Evolutionary conservation across 106 monocot genomes (phyloP), one percentile per base, ranked within the genome.

Genomic region (Ottelia alismoides): DNA sequence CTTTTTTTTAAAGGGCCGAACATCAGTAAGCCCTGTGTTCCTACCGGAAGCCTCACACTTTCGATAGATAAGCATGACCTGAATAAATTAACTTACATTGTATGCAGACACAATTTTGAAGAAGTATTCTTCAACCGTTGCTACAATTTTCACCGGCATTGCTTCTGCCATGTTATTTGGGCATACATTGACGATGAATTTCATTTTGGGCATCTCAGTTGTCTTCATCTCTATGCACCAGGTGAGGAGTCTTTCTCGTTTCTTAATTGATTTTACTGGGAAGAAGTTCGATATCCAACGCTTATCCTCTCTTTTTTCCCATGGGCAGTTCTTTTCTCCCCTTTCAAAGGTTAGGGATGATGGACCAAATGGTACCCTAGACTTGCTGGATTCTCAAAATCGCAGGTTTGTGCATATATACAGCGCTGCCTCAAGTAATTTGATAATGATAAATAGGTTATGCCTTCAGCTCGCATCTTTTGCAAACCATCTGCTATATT

Each of bases 191-290:
- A 98, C 90, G 2, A 80, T 90, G 25, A 98, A 98, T 70, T 98
- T 98, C 54, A 51, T 98, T 11, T 57, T 98, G 57, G 98, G 90
- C 57, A 98, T 98, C 47, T 90, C 90, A 12, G 90, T 98, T 53
- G 90, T 98, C 28, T 90, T 98, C 55, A 98, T 98, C 71, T 98
- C 98, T 11, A 98, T 98, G 98, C 98, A 98, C 61, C 98, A 98
- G 85, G 98, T 90, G 56, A 62, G 84, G 90, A 68, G 61, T 30
- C 50, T 30, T 26, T 16, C 47, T 11, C 27, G 30, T 58, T n/a
- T 27, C 12, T 21, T 20, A 1, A n/a, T 40, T 25, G 12, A 30
- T 48, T 57, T 52, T 30, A 16, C 29, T 48, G 72, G 82, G 77
- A 81, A 78, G 6, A 12, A 40, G 20, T 28, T 24, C 24, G 23